These are phyloP conservation scores for Cladophialophora psammophila DNA, from an alignment of 2,329 filamentous ascomycete genomes.

Conservation along the genomic window DNA sequence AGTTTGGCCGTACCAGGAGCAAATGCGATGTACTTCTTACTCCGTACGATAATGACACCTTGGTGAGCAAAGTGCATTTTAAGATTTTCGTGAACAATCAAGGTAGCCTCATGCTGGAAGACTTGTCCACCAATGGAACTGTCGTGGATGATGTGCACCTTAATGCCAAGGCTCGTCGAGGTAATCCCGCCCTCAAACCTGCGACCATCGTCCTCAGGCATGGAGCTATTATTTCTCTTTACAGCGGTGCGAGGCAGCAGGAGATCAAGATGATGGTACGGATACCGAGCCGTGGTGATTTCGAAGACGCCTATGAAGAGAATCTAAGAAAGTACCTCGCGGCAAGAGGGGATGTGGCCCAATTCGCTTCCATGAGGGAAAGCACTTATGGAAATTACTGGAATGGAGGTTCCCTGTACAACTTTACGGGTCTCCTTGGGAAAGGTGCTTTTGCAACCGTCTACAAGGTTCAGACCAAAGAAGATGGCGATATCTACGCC, in stretches of 20 bases:
- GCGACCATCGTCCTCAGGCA: constrained; percentile 71
- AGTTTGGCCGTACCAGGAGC: constrained; percentile 78
- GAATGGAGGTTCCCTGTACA: constrained; percentile 85
- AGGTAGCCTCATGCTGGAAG: constrained; percentile 88
- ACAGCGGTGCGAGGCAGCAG: constrained; percentile 56
- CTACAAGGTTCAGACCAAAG: constrained; percentile 86
- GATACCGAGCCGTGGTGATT: constrained; percentile 77
- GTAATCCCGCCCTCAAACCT: constrained; percentile 36
- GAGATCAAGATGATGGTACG: constrained; percentile 85
- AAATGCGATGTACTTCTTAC: constrained; percentile 76
- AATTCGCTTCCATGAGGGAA: constrained; percentile 43
- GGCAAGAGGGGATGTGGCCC: constrained; percentile 38
- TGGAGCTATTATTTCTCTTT: constrained; percentile 76
- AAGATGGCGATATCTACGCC: constrained; percentile 81
- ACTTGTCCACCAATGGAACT: constrained; percentile 95
- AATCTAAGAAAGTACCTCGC: constrained; percentile 75
- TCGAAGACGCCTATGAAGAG: constrained; percentile 69
- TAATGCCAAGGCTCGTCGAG: constrained; percentile 45
- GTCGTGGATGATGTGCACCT: constrained; percentile 78
- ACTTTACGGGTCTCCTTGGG: constrained; percentile 80
- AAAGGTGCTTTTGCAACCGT: constrained; percentile 96
- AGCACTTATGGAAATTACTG: constrained; percentile 72
- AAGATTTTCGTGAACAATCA: constrained; percentile 89
- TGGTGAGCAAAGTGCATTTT: constrained; percentile 95
- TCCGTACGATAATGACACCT: constrained; percentile 72